Percentiles rank a stretch among this genome's conserved stretches.
phyloP scores from a whole-genome alignment of 768 basidiomycete genomes.

The Suillus placidus region DNA sequence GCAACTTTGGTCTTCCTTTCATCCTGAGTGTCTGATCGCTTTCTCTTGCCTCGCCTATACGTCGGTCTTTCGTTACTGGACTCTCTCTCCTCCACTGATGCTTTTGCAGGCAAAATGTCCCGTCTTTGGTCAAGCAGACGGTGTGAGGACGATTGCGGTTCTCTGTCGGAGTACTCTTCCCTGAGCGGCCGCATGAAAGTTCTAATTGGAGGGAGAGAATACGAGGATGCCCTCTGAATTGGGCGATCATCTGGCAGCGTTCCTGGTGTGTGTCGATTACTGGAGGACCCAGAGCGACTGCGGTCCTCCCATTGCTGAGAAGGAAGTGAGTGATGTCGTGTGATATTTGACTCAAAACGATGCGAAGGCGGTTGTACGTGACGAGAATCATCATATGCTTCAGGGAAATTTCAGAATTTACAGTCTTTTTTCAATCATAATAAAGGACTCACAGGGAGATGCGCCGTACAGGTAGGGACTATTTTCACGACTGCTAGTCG shows the following conservation, averaged over 20 bases:
- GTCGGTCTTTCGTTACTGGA: conserved; percentile 1
- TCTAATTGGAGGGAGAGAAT: conserved; percentile 29
- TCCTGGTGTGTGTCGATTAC: conserved; percentile 15
- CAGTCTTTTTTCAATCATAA: background rate
- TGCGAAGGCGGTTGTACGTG: conserved; percentile 21
- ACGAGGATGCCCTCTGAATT: conserved; percentile 25
- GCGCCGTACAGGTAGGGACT: background rate
- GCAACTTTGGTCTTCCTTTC: conserved; percentile 26
- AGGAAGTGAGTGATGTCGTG: conserved; percentile 29
- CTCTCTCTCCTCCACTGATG: conserved; percentile 5
- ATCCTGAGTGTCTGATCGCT: conserved; percentile 17
- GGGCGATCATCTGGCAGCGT: conserved; percentile 17
- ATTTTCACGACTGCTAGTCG: background rate
- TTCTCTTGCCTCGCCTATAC: conserved; percentile 7
- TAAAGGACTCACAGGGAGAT: conserved; percentile 4
- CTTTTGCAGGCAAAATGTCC: background rate
- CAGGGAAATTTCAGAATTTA: conserved; percentile 2
- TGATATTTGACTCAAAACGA: conserved; percentile 23
- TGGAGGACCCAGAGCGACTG: conserved; percentile 27
- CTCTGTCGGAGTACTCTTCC: conserved; percentile 22
- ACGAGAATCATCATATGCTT: conserved; percentile 18
- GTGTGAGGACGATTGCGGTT: conserved; percentile 32
- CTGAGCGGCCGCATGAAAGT: conserved; percentile 28
- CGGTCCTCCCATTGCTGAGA: conserved; percentile 29
- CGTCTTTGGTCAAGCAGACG: conserved; percentile 26